Percentiles rank a stretch among this genome's conserved stretches.
phyloP scores from a whole-genome alignment of 306 rosid species.

The Trichosanthes truncata region DNA sequence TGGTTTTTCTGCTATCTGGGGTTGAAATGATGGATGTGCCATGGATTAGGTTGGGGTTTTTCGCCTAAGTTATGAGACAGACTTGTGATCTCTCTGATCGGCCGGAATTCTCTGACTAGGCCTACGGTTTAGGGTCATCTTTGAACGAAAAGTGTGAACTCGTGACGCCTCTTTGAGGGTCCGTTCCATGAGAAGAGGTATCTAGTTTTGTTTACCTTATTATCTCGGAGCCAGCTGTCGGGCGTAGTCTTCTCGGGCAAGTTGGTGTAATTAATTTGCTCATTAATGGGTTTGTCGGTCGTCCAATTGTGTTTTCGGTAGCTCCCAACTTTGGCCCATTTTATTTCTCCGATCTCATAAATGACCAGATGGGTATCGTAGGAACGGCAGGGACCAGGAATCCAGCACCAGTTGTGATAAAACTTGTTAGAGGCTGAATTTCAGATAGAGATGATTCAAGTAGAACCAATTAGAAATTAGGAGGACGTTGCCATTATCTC shows the following conservation, averaged over 20 bases:
- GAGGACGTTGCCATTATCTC: background rate
- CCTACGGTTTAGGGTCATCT: background rate
- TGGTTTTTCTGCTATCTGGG: background rate
- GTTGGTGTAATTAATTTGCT: constrained; percentile 8
- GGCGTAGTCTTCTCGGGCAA: constrained; percentile 5
- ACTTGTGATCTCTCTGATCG: background rate
- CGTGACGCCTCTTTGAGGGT: background rate
- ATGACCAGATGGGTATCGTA: constrained; percentile 7
- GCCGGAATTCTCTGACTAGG: background rate
- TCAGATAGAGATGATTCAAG: constrained; percentile 5
- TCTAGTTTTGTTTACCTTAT: constrained; percentile 11
- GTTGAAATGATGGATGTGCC: background rate
- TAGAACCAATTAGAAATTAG: background rate
- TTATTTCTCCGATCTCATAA: constrained; percentile 7
- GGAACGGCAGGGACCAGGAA: constrained; percentile 7
- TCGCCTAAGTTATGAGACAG: background rate
- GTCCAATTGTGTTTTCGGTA: constrained; percentile 8
- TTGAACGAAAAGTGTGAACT: background rate
- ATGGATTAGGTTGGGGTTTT: background rate
- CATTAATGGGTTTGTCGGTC: constrained; percentile 28
- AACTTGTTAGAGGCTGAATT: background rate
- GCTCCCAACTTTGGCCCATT: constrained; percentile 12
- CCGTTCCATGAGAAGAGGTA: constrained; percentile 1
- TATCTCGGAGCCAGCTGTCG: constrained; percentile 20
- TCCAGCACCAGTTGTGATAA: background rate